phyloP scores from a whole-genome alignment of 768 basidiomycete genomes.

The Rhodotorula paludigena region DNA sequence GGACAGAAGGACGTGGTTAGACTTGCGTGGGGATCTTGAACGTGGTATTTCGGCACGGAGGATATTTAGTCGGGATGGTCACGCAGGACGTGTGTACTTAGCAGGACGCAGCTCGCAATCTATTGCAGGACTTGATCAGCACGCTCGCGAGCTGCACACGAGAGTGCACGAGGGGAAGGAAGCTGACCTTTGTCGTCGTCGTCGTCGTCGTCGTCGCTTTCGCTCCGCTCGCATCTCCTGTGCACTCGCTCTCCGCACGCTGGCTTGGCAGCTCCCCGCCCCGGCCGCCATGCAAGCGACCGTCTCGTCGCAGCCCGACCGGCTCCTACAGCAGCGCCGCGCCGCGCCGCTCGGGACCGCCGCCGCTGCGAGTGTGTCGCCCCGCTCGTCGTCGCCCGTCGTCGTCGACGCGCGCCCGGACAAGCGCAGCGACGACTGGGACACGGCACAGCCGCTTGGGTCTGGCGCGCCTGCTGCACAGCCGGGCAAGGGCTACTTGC shows the following conservation, averaged over 20 bases:
- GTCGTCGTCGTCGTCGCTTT: too few relatives aligned
- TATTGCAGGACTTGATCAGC: too few relatives aligned
- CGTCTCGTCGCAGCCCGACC: slow-evolving; percentile 9
- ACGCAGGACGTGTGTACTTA: too few relatives aligned
- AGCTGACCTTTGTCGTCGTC: too few relatives aligned
- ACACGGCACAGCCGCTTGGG: background rate
- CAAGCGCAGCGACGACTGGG: slow-evolving; percentile 29
- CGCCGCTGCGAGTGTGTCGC: background rate
- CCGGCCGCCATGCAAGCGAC: background rate
- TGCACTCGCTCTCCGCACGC: background rate
- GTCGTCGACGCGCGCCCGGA: slow-evolving; percentile 19
- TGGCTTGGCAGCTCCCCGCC: background rate
- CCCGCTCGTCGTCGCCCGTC: background rate
- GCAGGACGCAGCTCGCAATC: too few relatives aligned
- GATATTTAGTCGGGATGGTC: too few relatives aligned
- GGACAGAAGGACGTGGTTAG: too few relatives aligned
- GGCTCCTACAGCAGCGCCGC: slow-evolving; percentile 10
- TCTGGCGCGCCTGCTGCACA: rapidly evolving
- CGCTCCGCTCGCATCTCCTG: background rate
- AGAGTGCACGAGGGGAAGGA: too few relatives aligned
- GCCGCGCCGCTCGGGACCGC: background rate
- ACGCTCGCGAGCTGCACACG: too few relatives aligned
- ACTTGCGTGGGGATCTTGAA: too few relatives aligned
- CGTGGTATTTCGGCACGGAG: too few relatives aligned
- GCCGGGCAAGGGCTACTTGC: slow-evolving; percentile 6